Conservation (phyloP, 2,329 filamentous ascomycete genomes). For the Zymoseptoria tritici region DNA sequence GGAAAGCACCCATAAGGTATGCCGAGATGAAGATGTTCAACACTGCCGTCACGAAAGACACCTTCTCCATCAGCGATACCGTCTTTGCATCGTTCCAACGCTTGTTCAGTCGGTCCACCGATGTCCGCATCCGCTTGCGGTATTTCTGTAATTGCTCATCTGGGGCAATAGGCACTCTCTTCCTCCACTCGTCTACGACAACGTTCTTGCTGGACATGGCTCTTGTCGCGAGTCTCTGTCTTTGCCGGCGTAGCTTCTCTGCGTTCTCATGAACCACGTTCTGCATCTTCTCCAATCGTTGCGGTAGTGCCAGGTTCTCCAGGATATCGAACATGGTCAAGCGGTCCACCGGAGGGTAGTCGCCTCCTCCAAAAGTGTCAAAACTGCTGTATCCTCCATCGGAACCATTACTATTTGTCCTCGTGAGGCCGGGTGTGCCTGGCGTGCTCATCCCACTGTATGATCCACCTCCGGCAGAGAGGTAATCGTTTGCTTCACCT, state of each 20-base stretch:
- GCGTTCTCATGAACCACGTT: conserved; percentile 74
- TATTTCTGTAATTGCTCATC: conserved; percentile 93
- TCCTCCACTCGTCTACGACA: conserved; percentile 88
- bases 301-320: conserved; percentile 82
- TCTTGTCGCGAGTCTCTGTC: conserved; percentile 68
- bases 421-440: conserved; percentile 52
- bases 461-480: conserved; percentile 34
- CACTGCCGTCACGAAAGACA: conserved; percentile 91
- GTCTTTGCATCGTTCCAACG: conserved; percentile 85
- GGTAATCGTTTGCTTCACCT: conserved; percentile 22
- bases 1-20: conserved; percentile 79
- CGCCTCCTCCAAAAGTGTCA: conserved; percentile 74
- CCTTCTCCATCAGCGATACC: conserved; percentile 85
- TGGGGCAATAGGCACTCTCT: conserved; percentile 66
- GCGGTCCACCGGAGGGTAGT: conserved; percentile 79
- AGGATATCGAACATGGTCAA: conserved; percentile 87
- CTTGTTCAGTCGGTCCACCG: conserved; percentile 77
- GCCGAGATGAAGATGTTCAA: conserved; percentile 97
- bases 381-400: conserved; percentile 71
- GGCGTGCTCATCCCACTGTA: conserved; percentile 27
- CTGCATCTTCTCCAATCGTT: conserved; percentile 86
- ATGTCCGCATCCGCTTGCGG: conserved; percentile 73
- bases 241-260: conserved; percentile 74
- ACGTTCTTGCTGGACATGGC: conserved; percentile 75
- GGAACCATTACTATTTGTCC: conserved; percentile 71